Percentiles rank a stretch among this genome's conserved stretches.
These are phyloP conservation scores for Erythrophleum ivorense DNA, from an alignment of 331 rosid species.

Conservation along the genomic window DNA sequence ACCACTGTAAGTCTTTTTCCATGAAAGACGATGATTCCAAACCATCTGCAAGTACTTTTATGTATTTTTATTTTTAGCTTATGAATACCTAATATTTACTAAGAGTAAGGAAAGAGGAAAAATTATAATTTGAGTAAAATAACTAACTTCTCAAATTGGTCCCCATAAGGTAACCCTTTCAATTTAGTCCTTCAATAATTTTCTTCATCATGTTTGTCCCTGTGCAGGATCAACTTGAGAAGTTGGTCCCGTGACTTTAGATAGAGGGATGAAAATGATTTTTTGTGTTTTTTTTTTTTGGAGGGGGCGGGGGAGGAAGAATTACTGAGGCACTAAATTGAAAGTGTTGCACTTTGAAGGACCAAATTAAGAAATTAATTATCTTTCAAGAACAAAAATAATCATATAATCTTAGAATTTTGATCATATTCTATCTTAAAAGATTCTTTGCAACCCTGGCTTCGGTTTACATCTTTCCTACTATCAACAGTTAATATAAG, in stretches of 20 bases:
- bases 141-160: neutral
- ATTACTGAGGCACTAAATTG: neutral
- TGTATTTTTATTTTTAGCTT: slow-evolving; percentile 2
- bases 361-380: too few species aligned
- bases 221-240: neutral
- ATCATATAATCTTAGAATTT: neutral
- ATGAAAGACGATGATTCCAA: neutral
- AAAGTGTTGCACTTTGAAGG: neutral
- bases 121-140: neutral
- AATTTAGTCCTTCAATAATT: neutral
- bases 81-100: neutral
- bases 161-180: neutral
- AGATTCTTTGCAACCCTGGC: slow-evolving; percentile 1
- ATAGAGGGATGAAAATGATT: neutral
- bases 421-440: neutral
- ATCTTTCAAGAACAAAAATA: too few species aligned
- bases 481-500: too few species aligned
- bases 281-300: too few species aligned
- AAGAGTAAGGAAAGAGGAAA: neutral
- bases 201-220: neutral
- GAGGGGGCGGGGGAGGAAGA: neutral
- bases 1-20: slow-evolving; percentile 9
- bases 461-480: neutral
- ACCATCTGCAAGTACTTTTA: neutral
- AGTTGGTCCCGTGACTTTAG: neutral